Conservation (phyloP, 2,329 filamentous ascomycete species). For the Aspergillus terreus region DNA sequence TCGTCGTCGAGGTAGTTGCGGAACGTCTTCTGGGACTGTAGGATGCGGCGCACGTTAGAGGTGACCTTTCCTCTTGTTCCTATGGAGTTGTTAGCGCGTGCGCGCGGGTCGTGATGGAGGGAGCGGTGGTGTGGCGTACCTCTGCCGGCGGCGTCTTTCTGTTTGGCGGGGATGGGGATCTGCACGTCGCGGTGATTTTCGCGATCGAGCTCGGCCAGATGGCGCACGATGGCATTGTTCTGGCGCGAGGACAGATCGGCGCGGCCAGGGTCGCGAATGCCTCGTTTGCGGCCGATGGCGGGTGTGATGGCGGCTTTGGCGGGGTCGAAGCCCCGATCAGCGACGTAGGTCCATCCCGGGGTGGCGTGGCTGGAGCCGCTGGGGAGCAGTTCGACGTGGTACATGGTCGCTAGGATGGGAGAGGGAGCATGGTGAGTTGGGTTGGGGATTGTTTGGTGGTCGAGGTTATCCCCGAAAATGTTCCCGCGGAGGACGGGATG, state of each 20-base stretch:
- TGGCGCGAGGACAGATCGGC: constrained; percentile 76
- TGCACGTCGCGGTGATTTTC: constrained; percentile 71
- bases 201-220: constrained; percentile 76
- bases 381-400: constrained; percentile 78
- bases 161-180: constrained; percentile 64
- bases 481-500: background rate
- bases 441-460: background rate
- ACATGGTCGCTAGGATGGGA: constrained; percentile 42
- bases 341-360: constrained; percentile 90
- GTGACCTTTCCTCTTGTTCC: constrained; percentile 41
- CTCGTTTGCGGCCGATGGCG: constrained; percentile 64
- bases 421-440: background rate
- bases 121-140: constrained; percentile 21
- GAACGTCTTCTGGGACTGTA: constrained; percentile 49
- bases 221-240: constrained; percentile 74
- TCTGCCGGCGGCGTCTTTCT: constrained; percentile 43
- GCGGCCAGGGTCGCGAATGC: constrained; percentile 55
- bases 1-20: constrained; percentile 51
- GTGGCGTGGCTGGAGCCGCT: constrained; percentile 64
- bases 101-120: background rate
- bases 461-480: background rate
- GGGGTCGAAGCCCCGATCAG: constrained; percentile 63
- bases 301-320: constrained; percentile 53
- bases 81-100: constrained; percentile 1
- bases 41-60: constrained; percentile 45